Percentiles rank a stretch among this genome's conserved stretches.
Evolutionary conservation across 495 filamentous ascomycete species (phyloP).

Genomic region (Halenospora varia): DNA sequence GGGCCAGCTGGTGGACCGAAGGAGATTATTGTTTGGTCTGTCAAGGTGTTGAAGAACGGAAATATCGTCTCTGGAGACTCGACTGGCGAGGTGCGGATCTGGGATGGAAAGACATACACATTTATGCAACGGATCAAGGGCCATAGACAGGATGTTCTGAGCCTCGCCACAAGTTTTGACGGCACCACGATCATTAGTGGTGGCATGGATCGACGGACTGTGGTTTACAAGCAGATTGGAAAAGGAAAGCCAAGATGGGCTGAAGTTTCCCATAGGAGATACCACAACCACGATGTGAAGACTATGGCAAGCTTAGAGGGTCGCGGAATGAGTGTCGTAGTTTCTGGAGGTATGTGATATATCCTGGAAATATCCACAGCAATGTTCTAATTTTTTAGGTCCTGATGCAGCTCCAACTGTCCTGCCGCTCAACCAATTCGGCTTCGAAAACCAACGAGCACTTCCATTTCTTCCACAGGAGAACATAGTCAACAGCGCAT

Average conservation of each 20-base stretch:
- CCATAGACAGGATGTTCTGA: constrained; percentile 87
- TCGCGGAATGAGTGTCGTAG: constrained; percentile 75
- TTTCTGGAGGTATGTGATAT: constrained; percentile 75
- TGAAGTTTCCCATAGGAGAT: constrained; percentile 74
- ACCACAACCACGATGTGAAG: constrained; percentile 92
- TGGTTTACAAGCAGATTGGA: constrained; percentile 65
- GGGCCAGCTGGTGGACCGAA: constrained; percentile 71
- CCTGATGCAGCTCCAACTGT: constrained; percentile 81
- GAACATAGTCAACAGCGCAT: constrained; percentile 63
- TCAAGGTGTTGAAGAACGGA: constrained; percentile 80
- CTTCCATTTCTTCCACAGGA: constrained; percentile 78
- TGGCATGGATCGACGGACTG: constrained; percentile 85
- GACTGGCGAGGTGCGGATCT: constrained; percentile 86
- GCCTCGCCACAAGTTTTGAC: constrained; percentile 72
- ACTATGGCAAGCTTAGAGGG: constrained; percentile 88
- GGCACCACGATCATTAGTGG: constrained; percentile 85
- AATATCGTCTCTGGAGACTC: constrained; percentile 94
- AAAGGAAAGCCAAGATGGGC: constrained; percentile 67
- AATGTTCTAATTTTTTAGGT: constrained; percentile 44
- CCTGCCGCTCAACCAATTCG: constrained; percentile 73
- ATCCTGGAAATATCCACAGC: not conserved
- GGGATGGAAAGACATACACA: constrained; percentile 87
- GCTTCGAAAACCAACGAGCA: constrained; percentile 73
- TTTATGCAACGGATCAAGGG: constrained; percentile 78
- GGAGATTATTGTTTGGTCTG: constrained; percentile 86